phyloP scores from a whole-genome alignment of 192 early-diverging fungal genomes.

The Helicostylum pulchrum region DNA sequence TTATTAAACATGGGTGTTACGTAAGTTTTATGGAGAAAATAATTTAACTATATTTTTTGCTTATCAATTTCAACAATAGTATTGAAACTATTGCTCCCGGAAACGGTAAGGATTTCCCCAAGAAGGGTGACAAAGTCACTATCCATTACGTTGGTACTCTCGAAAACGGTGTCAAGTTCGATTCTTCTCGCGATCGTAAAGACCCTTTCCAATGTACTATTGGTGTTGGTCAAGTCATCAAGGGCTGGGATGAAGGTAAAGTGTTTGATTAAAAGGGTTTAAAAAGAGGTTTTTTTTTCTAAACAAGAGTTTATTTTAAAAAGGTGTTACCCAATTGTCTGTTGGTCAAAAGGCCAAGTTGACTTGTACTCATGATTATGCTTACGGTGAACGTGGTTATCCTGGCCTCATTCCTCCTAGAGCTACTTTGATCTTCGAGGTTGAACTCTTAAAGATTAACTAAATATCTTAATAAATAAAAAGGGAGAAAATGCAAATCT shows the following conservation, averaged over 20 bases:
- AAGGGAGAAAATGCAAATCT: not conserved
- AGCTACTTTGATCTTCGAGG: slow-evolving; percentile 37
- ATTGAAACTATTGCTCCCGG: slow-evolving; percentile 39
- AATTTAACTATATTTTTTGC: not conserved
- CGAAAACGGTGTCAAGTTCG: slow-evolving; percentile 76
- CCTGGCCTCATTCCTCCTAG: slow-evolving; percentile 39
- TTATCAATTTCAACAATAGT: slow-evolving; percentile 7
- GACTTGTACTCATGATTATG: slow-evolving; percentile 79
- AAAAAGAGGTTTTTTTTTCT: not conserved
- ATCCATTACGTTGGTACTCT: slow-evolving; percentile 68
- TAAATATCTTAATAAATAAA: slow-evolving; percentile 1
- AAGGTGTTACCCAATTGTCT: slow-evolving; percentile 93
- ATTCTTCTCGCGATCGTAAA: slow-evolving; percentile 81
- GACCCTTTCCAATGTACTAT: slow-evolving; percentile 85
- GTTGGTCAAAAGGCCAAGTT: slow-evolving; percentile 86
- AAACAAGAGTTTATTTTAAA: not conserved
- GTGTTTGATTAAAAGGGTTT: not conserved
- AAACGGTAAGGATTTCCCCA: slow-evolving; percentile 54
- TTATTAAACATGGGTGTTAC: slow-evolving; percentile 31
- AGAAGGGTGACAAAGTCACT: slow-evolving; percentile 62
- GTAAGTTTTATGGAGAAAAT: slow-evolving; percentile 15
- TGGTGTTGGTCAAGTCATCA: slow-evolving; percentile 92
- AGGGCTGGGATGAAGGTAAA: slow-evolving; percentile 60
- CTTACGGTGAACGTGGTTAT: slow-evolving; percentile 33
- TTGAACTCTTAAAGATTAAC: slow-evolving; percentile 35